Conservation (phyloP, 495 filamentous ascomycete genomes). For the Poronia punctata region DNA sequence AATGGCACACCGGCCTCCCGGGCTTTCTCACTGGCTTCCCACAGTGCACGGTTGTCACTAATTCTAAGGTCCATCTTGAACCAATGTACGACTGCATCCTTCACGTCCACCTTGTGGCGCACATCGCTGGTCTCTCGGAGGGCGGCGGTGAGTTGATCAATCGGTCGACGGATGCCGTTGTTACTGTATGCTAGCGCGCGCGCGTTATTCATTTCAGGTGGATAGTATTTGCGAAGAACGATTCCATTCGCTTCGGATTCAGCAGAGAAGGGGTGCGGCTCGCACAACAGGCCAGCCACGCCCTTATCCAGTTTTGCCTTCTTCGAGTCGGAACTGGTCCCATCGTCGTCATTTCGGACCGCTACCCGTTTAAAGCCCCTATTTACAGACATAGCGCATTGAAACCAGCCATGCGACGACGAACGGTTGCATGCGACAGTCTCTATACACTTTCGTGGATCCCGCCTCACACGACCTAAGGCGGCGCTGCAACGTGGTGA, state of each 20-base stretch:
- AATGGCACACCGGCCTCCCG: constrained; percentile 58
- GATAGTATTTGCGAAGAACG: constrained; percentile 75
- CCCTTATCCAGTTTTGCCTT: constrained; percentile 15
- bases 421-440: not conserved
- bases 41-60: constrained; percentile 66
- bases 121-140: constrained; percentile 43
- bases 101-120: constrained; percentile 40
- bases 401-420: not conserved
- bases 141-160: constrained; percentile 52
- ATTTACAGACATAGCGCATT: not conserved
- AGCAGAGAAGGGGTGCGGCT: constrained; percentile 34
- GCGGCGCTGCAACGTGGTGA: too few species aligned
- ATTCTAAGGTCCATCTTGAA: constrained; percentile 78
- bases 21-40: constrained; percentile 60
- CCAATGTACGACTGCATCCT: constrained; percentile 77
- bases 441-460: not conserved
- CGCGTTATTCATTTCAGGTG: constrained; percentile 72
- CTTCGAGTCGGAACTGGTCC: constrained; percentile 21
- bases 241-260: constrained; percentile 61
- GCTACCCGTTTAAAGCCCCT: constrained; percentile 12
- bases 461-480: too few species aligned
- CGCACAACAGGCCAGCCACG: constrained; percentile 23
- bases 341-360: constrained; percentile 13
- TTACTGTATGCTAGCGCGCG: constrained; percentile 65
- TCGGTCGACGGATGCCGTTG: constrained; percentile 60